These are phyloP conservation scores for Margaritispora aquatica DNA, from an alignment of 495 filamentous ascomycete genomes.

Conservation along the genomic window DNA sequence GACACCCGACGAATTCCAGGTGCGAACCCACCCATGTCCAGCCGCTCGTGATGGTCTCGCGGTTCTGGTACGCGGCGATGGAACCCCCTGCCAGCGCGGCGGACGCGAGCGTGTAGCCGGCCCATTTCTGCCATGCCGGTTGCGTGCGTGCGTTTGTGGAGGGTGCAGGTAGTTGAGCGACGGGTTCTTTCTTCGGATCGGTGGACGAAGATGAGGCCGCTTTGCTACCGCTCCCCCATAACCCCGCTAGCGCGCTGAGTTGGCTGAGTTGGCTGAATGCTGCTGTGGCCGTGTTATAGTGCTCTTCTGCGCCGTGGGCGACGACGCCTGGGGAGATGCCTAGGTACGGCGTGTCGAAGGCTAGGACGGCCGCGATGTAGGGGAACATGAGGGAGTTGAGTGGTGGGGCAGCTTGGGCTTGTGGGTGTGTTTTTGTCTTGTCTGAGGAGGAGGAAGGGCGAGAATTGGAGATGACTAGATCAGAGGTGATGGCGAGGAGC, in stretches of 20 bases:
- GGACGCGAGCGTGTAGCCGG: conserved; percentile 75
- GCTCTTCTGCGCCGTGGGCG: conserved; percentile 80
- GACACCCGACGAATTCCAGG: conserved; percentile 90
- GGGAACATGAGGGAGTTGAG: conserved; percentile 41
- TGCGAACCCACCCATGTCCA: conserved; percentile 74
- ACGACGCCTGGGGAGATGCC: conserved; percentile 86
- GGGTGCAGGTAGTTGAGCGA: conserved; percentile 35
- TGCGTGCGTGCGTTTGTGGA: conserved; percentile 24
- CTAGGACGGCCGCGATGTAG: conserved; percentile 76
- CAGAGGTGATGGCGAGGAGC: conserved; percentile 45
- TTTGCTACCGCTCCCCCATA: conserved; percentile 24
- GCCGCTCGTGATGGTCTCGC: conserved; percentile 64
- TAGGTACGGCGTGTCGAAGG: conserved; percentile 93
- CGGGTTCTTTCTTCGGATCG: conserved; percentile 20
- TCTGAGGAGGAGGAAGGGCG: conserved; percentile 10
- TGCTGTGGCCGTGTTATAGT: conserved; percentile 66
- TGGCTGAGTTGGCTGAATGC: conserved; percentile 60
- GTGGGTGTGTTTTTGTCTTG: too few species aligned
- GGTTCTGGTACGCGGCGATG: conserved; percentile 78
- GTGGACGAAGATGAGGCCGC: too few species aligned
- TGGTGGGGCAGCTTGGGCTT: background rate
- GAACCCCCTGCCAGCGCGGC: conserved; percentile 80
- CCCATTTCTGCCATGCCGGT: conserved; percentile 57
- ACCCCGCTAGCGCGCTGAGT: conserved; percentile 30
- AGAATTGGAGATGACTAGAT: conserved; percentile 32